A percentile compares a stretch with the other conserved stretches of the same genome.
Evolutionary conservation across 768 basidiomycete species (phyloP).

Genomic region (Suillus placidus): DNA sequence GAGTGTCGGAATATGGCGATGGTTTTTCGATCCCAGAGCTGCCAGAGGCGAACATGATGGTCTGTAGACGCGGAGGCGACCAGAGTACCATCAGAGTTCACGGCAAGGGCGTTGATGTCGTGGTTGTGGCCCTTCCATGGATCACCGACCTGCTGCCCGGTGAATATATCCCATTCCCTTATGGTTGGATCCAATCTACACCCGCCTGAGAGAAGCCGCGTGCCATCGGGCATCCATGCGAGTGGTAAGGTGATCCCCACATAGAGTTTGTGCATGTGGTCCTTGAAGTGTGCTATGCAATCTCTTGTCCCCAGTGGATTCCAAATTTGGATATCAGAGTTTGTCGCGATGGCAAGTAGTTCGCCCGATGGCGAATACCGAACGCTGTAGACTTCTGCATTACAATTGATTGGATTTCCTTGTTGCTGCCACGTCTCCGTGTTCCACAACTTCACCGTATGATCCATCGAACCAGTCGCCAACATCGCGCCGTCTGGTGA

Average conservation of each 20-base stretch:
- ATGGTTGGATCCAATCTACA: not conserved
- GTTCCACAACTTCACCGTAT: not conserved
- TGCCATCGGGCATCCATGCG: not conserved
- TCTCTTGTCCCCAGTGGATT: not conserved
- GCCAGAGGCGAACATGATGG: not conserved
- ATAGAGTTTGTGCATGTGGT: not conserved
- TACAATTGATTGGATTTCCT: not conserved
- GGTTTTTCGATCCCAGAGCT: constrained; percentile 3
- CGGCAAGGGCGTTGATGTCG: not conserved
- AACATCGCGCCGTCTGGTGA: not conserved
- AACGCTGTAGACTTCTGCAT: not conserved
- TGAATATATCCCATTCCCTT: not conserved
- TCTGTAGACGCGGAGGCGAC: constrained; percentile 3
- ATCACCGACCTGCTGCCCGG: not conserved
- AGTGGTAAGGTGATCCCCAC: not conserved
- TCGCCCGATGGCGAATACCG: not conserved
- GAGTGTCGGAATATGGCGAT: not conserved
- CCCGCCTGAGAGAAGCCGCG: not conserved
- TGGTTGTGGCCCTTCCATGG: not conserved
- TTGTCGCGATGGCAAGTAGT: constrained; percentile 2
- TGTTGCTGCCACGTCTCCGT: not conserved
- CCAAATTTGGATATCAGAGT: constrained; percentile 1
- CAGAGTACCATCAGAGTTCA: constrained; percentile 1
- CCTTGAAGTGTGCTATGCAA: not conserved
- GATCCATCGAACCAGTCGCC: not conserved